These are phyloP conservation scores for Neoarthrinium moseri DNA, from an alignment of 2,329 filamentous ascomycete genomes.

Conservation along the genomic window DNA sequence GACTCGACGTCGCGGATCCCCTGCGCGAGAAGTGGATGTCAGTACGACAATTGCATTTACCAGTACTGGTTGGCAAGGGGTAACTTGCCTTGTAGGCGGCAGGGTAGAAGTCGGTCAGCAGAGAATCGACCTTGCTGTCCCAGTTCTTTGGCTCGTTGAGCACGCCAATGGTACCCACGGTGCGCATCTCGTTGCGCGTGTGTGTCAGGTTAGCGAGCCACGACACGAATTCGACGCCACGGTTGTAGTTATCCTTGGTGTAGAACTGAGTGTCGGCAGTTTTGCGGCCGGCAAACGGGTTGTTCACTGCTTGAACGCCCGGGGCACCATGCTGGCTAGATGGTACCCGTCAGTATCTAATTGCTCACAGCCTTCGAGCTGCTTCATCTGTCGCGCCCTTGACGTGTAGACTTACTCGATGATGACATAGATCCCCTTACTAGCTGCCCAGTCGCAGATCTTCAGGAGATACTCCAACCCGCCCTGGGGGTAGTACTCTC, in stretches of 20 bases:
- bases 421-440: slow-evolving; percentile 46
- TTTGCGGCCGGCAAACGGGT: slow-evolving; percentile 40
- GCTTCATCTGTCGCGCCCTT: too few species aligned
- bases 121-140: slow-evolving; percentile 20
- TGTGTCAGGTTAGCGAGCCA: slow-evolving; percentile 49
- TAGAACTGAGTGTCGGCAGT: slow-evolving; percentile 43
- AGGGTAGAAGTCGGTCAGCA: slow-evolving; percentile 44
- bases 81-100: slow-evolving; percentile 32
- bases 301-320: slow-evolving; percentile 37
- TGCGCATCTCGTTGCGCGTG: slow-evolving; percentile 38
- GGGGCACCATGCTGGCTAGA: slow-evolving; percentile 41
- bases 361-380: too few species aligned
- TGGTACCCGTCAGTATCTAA: neutral
- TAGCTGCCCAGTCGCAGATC: slow-evolving; percentile 41
- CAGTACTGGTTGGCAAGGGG: too few species aligned
- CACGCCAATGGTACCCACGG: slow-evolving; percentile 49
- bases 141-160: slow-evolving; percentile 48
- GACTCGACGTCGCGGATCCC: slow-evolving; percentile 44
- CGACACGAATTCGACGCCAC: slow-evolving; percentile 45
- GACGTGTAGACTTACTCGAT: slow-evolving; percentile 36
- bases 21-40: too few species aligned
- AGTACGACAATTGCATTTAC: too few species aligned
- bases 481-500: slow-evolving; percentile 39
- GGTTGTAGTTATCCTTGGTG: slow-evolving; percentile 45
- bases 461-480: slow-evolving; percentile 36